A percentile compares a stretch with the other conserved stretches of the same genome.
These are phyloP conservation scores for Cornus suecica DNA, from an alignment of 148 eudicot species.

Conservation along the genomic window DNA sequence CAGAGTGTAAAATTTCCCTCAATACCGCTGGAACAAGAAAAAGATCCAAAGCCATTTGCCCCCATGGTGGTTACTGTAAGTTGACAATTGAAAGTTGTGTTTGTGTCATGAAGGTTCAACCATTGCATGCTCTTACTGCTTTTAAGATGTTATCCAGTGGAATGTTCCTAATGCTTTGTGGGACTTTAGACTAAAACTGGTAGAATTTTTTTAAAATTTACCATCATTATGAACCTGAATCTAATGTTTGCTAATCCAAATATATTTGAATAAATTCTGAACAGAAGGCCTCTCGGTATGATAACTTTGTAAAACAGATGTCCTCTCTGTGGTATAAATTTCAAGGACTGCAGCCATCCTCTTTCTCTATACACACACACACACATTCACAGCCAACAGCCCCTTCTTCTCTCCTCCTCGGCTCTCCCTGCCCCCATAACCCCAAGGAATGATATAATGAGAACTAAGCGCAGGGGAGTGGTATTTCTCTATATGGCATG, in stretches of 20 bases:
- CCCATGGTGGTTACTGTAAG: slow-evolving; percentile 86
- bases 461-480: no score
- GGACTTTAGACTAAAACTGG: background rate
- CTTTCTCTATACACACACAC: no score
- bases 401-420: no score
- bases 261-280: background rate
- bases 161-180: background rate
- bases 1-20: slow-evolving; percentile 55
- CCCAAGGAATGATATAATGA: no score
- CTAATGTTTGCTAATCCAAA: background rate
- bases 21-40: slow-evolving; percentile 67
- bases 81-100: slow-evolving; percentile 5
- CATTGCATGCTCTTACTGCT: background rate
- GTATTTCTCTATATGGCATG: no score
- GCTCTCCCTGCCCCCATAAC: no score
- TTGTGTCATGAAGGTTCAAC: background rate
- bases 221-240: background rate
- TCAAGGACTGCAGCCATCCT: no score
- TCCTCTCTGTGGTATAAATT: background rate
- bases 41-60: slow-evolving; percentile 74
- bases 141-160: background rate
- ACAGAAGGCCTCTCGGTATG: background rate
- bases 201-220: background rate
- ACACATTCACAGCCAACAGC: no score
- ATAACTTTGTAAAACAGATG: background rate